phyloP scores from a whole-genome alignment of 2,329 filamentous ascomycete genomes.

The Colletotrichum sojae region DNA sequence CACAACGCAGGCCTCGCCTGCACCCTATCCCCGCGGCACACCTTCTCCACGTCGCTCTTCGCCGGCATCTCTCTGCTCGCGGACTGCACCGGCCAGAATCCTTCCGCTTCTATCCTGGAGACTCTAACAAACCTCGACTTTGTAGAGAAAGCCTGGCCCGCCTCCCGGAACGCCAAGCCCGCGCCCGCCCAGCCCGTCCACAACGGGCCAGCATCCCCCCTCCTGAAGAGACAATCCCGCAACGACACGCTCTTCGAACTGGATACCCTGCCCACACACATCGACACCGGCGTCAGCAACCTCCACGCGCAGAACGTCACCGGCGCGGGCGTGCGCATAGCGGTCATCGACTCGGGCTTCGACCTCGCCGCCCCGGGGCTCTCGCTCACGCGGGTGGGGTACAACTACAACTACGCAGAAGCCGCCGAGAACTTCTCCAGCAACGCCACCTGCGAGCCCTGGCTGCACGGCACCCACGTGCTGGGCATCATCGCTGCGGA shows the following conservation, averaged over 20 bases:
- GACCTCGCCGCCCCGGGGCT: background rate
- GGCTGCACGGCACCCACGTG: conserved; percentile 61
- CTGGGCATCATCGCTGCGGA: conserved; percentile 60
- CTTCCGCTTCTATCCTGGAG: background rate
- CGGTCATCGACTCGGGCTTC: conserved; percentile 2
- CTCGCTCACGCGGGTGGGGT: background rate
- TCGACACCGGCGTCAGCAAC: background rate
- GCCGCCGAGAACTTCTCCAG: background rate
- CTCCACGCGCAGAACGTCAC: conserved; percentile 1
- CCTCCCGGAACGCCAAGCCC: background rate
- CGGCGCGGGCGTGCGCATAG: conserved; percentile 7
- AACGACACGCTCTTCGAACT: background rate
- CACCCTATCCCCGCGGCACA: background rate
- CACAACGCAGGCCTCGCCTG: background rate
- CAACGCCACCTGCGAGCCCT: background rate
- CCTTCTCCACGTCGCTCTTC: background rate
- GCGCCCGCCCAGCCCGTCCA: no score
- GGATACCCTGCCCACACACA: background rate
- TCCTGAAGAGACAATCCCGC: background rate
- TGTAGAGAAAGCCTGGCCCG: background rate
- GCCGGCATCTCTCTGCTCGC: background rate
- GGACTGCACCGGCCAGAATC: background rate
- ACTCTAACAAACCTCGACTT: background rate
- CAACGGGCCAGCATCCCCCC: background rate
- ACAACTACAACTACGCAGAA: conserved; percentile 10